Base-by-base conservation (phyloP, 116 monocot genomes). In the Papilionanthe hybrid region DNA sequence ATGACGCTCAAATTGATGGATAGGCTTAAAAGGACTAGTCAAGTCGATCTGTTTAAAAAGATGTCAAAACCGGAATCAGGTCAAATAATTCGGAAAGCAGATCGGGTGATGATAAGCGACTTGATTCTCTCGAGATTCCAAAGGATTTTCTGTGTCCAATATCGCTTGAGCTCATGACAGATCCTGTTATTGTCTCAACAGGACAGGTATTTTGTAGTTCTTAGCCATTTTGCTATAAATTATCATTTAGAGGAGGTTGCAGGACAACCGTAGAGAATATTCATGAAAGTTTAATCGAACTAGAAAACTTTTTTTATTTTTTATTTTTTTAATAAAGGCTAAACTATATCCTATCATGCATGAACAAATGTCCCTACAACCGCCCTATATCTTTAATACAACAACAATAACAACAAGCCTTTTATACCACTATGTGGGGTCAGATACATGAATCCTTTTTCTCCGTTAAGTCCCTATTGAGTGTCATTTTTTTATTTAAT, bases 101-200 rank as follows among this genome's bases (percentile, higher is more conserved):
- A 43, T 27, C 19, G 9, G 78, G 75, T 30, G 87, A 90, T 55
- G 55, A 57, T 22, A 86, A 89, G 81, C 85, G 83, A 66, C 13
- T 72, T 67, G 92, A 86, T 81, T 23, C 82, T 63, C 55, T 78
- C 9, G 78, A 77, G 30, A 86, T 93, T 72, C 96, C 93, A 22
- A 87, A 89, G 74, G 96, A 96, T 72, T 96, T 93, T 57, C 88
- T 87, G 15, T 96, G 96, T 75, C 93, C 96, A 32, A 89, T 96
- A 82, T 91, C 91, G 18, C 87, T 96, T 32, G 96, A 96, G 9
- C 84, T 93, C 45, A 96, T 96, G 96, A 89, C 78, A 32, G 93
- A 96, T 80, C 96, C 96, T 79, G 96, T 96, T 77, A 91, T 96
- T 82, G 90, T 93, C 37, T 83, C 92, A 25, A 93, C 92, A 6